Conservation (phyloP, 2,329 filamentous ascomycete genomes). For the Diaporthe destruens region DNA sequence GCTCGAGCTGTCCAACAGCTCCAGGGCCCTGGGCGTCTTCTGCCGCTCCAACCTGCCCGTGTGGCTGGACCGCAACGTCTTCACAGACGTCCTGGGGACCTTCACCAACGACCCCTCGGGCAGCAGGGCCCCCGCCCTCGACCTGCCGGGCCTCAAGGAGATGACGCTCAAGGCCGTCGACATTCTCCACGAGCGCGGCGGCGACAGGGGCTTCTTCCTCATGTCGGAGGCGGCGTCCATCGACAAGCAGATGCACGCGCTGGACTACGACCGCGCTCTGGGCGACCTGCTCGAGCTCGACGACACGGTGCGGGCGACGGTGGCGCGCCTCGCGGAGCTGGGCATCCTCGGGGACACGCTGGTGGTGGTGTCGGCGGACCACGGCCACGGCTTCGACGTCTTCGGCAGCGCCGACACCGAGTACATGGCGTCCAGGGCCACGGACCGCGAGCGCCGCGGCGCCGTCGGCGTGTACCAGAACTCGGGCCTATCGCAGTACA, state of each 20-base stretch:
- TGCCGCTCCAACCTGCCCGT: constrained; percentile 80
- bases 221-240: constrained; percentile 90
- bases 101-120: constrained; percentile 79
- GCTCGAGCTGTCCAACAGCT: constrained; percentile 64
- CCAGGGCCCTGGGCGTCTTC: constrained; percentile 83
- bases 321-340: constrained; percentile 75
- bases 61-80: constrained; percentile 89
- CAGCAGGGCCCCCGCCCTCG: constrained; percentile 70
- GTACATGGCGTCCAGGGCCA: constrained; percentile 75
- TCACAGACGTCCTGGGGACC: constrained; percentile 74
- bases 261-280: constrained; percentile 88
- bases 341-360: constrained; percentile 80
- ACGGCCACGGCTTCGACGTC: constrained; percentile 88
- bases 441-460: constrained; percentile 78
- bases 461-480: constrained; percentile 81
- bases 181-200: constrained; percentile 75
- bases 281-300: constrained; percentile 89
- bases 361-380: constrained; percentile 85
- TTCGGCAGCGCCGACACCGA: constrained; percentile 85
- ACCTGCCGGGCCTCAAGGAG: constrained; percentile 86
- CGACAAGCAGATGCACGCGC: constrained; percentile 89
- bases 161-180: constrained; percentile 92
- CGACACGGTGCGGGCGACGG: constrained; percentile 82
- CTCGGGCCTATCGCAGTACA: constrained; percentile 83
- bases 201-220: constrained; percentile 83